phyloP scores from a whole-genome alignment of 345 rosid species.

The Capsella bursapastoris region DNA sequence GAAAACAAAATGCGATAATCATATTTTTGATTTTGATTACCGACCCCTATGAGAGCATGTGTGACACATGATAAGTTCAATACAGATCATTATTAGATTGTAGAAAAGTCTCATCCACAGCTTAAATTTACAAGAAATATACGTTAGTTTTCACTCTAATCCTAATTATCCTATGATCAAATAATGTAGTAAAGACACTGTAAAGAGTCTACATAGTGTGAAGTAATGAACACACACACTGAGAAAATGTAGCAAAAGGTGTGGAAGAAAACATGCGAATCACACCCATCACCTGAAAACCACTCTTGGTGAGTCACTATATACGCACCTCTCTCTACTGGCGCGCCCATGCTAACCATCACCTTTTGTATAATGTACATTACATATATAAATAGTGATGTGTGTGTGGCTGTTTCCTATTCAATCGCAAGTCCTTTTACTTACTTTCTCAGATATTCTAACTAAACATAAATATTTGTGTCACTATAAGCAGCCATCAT shows the following conservation, averaged over 20 bases:
- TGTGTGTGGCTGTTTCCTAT: background rate
- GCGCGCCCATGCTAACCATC: conserved; percentile 22
- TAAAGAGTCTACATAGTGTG: conserved; percentile 5
- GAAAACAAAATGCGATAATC: background rate
- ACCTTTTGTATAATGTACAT: conserved; percentile 4
- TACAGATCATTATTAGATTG: background rate
- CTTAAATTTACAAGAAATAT: background rate
- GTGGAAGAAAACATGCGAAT: conserved; percentile 35
- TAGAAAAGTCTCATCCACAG: background rate
- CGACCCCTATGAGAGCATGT: too few species aligned
- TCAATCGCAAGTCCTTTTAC: conserved; percentile 14
- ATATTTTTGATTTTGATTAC: background rate
- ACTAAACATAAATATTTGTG: background rate
- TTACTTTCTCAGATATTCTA: conserved; percentile 27
- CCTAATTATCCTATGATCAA: conserved; percentile 3
- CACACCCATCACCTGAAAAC: conserved; percentile 38
- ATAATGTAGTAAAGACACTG: background rate
- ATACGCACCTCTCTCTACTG: conserved; percentile 30
- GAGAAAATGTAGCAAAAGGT: conserved; percentile 5
- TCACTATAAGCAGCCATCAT: conserved; percentile 34
- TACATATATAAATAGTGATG: conserved; percentile 20
- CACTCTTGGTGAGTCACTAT: conserved; percentile 33
- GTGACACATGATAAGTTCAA: too few species aligned
- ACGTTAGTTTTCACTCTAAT: background rate
- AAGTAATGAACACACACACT: conserved; percentile 13